Conservation (phyloP, 164 flowering plant genomes). For the Annona squamosa region DNA sequence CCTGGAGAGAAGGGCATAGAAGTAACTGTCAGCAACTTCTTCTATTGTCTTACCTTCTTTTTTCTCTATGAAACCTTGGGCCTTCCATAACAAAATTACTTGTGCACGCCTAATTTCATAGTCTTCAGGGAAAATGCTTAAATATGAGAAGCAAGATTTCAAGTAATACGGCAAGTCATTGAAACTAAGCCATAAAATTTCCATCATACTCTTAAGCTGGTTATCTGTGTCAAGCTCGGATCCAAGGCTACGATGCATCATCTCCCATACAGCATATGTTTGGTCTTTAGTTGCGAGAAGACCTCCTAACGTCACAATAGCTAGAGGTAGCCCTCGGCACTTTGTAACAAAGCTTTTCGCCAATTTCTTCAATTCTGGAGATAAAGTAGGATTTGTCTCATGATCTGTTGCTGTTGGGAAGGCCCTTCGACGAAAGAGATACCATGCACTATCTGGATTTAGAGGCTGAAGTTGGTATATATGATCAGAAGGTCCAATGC, state of each 20-base stretch:
- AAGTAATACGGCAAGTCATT: constrained; percentile 10
- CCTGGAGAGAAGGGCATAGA: not conserved
- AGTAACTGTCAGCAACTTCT: constrained; percentile 11
- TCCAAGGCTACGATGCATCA: constrained; percentile 6
- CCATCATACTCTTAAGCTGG: not conserved
- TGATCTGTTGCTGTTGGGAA: not conserved
- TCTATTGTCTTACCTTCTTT: constrained; percentile 3
- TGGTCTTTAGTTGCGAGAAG: constrained; percentile 10
- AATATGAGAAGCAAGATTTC: constrained; percentile 12
- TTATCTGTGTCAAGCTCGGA: constrained; percentile 4
- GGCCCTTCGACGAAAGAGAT: constrained; percentile 22
- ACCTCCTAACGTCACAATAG: constrained; percentile 17
- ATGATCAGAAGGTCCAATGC: not conserved
- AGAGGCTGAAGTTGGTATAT: not conserved
- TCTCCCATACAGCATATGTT: constrained; percentile 6
- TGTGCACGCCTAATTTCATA: not conserved
- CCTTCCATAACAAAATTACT: constrained; percentile 10
- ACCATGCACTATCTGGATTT: constrained; percentile 22
- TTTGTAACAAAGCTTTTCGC: constrained; percentile 1
- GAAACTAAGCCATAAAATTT: constrained; percentile 12
- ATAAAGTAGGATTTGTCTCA: not conserved
- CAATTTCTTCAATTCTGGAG: constrained; percentile 4
- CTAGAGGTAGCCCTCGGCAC: constrained; percentile 20
- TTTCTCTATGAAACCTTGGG: constrained; percentile 11
- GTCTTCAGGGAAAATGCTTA: constrained; percentile 14